These are phyloP conservation scores for Cryptosporidium viatorum DNA, from an alignment of 169 alveolate genomes.

Conservation along the genomic window DNA sequence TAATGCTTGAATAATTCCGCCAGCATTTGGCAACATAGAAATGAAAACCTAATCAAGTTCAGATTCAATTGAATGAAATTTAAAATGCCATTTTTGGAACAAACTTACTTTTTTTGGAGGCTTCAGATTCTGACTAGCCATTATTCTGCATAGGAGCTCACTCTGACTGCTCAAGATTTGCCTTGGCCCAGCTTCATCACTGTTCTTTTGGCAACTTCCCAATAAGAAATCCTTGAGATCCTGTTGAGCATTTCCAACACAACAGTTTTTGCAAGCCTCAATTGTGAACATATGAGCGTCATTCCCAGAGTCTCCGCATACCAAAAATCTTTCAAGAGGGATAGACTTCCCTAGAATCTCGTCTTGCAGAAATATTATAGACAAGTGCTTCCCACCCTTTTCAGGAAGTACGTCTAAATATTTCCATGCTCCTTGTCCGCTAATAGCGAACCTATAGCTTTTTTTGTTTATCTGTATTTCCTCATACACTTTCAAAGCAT, in stretches of 20 bases:
- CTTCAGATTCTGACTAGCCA: conserved; percentile 28
- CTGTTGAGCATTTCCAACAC: conserved; percentile 78
- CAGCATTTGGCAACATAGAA: conserved; percentile 65
- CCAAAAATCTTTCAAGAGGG: conserved; percentile 56
- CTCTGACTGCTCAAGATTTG: conserved; percentile 34
- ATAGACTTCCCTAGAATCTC: conserved; percentile 21
- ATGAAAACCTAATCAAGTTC: conserved; percentile 44
- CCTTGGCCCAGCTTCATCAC: background rate
- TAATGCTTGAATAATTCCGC: conserved; percentile 74
- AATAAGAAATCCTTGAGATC: conserved; percentile 71
- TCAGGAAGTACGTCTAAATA: conserved; percentile 58
- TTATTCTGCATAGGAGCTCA: conserved; percentile 36
- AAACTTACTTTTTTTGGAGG: conserved; percentile 66
- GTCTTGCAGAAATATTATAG: conserved; percentile 28
- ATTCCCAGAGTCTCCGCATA: conserved; percentile 80
- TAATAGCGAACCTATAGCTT: conserved; percentile 55
- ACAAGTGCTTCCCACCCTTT: conserved; percentile 39
- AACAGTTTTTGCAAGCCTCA: conserved; percentile 54
- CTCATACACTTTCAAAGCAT: conserved; percentile 4
- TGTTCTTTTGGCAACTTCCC: background rate
- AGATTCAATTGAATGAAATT: conserved; percentile 2
- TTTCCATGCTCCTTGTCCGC: conserved; percentile 75
- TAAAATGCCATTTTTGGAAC: background rate
- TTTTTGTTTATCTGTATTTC: conserved; percentile 48
- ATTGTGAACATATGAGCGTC: conserved; percentile 77